phyloP scores from a whole-genome alignment of 192 early-diverging fungal genomes.

The Mortierella antarctica region DNA sequence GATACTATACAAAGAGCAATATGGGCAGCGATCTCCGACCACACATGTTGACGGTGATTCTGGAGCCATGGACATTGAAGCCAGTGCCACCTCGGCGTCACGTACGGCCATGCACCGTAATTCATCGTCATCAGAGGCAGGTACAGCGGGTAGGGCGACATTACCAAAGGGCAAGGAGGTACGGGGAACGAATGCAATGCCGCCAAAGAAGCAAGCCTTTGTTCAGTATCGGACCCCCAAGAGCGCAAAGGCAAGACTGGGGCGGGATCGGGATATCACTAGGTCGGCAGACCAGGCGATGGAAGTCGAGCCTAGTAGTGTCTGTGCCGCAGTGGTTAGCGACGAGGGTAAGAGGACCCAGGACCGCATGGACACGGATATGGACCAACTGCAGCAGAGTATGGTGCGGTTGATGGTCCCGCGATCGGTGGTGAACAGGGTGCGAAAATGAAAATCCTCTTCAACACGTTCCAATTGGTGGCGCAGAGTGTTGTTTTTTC shows the following conservation, averaged over 20 bases:
- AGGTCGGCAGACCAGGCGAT: too few relatives aligned
- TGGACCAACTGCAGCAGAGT: conserved; percentile 32
- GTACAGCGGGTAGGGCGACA: neutral
- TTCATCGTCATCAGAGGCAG: neutral
- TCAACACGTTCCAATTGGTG: too few relatives aligned
- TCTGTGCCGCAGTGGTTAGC: too few relatives aligned
- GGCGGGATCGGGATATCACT: too few relatives aligned
- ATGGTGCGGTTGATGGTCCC: conserved; percentile 40
- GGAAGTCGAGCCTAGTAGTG: too few relatives aligned
- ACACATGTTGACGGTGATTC: neutral
- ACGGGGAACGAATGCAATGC: neutral
- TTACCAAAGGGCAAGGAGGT: neutral
- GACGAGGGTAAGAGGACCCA: neutral
- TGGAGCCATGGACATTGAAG: conserved; percentile 22
- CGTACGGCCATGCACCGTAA: neutral
- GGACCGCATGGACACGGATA: conserved; percentile 22
- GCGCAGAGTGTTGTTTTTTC: too few relatives aligned
- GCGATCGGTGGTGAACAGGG: conserved; percentile 27
- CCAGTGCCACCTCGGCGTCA: neutral
- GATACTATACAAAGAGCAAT: neutral
- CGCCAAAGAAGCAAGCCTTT: conserved; percentile 20
- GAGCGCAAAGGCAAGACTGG: too few relatives aligned
- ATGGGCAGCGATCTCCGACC: neutral
- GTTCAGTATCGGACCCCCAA: conserved; percentile 15
- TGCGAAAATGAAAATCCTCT: neutral